Evolutionary conservation across 73 alveolate species (phyloP), one percentile per base, ranked within the genome.

Genomic region (Paramecium primaurelia): DNA sequence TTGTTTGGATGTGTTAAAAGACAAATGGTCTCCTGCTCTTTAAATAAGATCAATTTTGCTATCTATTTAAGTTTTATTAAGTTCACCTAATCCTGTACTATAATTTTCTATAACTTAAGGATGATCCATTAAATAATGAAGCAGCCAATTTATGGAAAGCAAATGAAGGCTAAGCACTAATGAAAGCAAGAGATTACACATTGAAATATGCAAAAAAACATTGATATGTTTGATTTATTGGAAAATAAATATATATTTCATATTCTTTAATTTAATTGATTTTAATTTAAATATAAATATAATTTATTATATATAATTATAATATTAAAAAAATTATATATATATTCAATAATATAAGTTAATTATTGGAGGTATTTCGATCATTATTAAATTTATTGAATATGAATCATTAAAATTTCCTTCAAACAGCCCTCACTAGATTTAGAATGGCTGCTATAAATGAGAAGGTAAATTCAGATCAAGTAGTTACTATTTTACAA

Each of bases 1-100:
- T 49, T 97, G 99, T 77, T 92, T 97, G 38, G 99, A 97, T 93
- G 94, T 96, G 75, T 92, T 97, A 89, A 95, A 96, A 92, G 96
- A 97, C 64, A 97, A 97, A 73, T 97, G 99, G 99, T 88, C 97
- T 92, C 99, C 99, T 6, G 99, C 99, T 28, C 92, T 97, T 12
- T 93, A 97, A 94, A 97, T 97, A 71, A 95, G 99, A 93, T 93
- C 98, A 1, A 98, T 96, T 6, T 89, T 97, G 59, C 86, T 97
- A 40, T 93, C 98, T 8, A 96, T 97, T 32, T 96, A 97, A 92
- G 95, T 97, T 44, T 93, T 97, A 58, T 92, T 97, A 58, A 92
- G 97, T 73, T 98, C 97, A 54, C 99, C 99, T 25, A 95, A 95
- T 92, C 96, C 97, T 30, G 88, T 71, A 71, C 8, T 9, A 18